A percentile compares a stretch with the other conserved stretches of the same genome.
These are phyloP conservation scores for Epichloe aotearoae DNA, from an alignment of 2,329 filamentous ascomycete species.

Conservation along the genomic window DNA sequence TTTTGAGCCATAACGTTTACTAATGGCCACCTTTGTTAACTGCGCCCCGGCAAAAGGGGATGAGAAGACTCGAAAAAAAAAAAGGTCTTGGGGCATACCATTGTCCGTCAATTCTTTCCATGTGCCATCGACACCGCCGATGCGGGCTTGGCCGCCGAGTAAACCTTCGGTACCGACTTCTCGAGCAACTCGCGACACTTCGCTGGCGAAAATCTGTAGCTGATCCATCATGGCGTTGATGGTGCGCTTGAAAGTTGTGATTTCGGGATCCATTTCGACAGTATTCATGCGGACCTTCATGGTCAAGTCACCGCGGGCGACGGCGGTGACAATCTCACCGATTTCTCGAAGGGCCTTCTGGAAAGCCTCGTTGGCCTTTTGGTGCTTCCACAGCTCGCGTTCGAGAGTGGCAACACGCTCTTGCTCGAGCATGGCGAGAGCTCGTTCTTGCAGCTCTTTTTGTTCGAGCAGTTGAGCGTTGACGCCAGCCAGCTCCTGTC, in stretches of 20 bases:
- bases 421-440: conserved; percentile 70
- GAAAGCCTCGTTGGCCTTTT: conserved; percentile 96
- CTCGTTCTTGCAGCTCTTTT: conserved; percentile 74
- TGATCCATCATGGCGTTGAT: conserved; percentile 99
- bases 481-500: conserved; percentile 72
- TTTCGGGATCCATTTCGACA: conserved; percentile 95
- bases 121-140: conserved; percentile 87
- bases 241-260: conserved; percentile 92
- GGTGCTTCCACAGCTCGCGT: conserved; percentile 89
- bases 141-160: conserved; percentile 84
- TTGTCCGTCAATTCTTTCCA: conserved; percentile 96
- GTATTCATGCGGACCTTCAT: conserved; percentile 95
- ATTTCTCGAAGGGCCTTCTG: conserved; percentile 95
- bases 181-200: conserved; percentile 86
- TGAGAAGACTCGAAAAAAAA: not conserved
- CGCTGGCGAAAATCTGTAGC: conserved; percentile 88
- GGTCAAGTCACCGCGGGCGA: conserved; percentile 86
- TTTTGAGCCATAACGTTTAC: conserved; percentile 79
- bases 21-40: conserved; percentile 19
- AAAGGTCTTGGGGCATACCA: conserved; percentile 28
- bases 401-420: conserved; percentile 82
- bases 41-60: not conserved
- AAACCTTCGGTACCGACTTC: conserved; percentile 95
- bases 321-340: conserved; percentile 91
- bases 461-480: conserved; percentile 77